Evolutionary conservation across 805 yeast genomes (phyloP), one percentile per base, ranked within the genome.

Genomic region (Wickerhamomyces mucosus): DNA sequence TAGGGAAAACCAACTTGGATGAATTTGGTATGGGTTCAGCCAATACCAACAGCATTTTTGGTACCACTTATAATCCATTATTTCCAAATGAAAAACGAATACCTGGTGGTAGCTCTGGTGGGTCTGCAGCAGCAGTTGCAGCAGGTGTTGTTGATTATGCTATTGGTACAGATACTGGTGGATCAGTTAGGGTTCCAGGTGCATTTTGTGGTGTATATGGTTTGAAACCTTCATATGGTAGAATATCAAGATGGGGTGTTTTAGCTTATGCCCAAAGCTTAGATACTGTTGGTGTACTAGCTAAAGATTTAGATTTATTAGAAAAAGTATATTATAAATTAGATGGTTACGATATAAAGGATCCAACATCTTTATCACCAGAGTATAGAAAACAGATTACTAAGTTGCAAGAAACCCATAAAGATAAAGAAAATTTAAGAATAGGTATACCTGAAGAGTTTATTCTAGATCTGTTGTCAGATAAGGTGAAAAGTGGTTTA

Each of bases 21-120:
- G 96, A 92, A 58, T 92, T 92, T 60, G 99, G 95, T 3, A 92
- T 92, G 98, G 99, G 98, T 9, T 76, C 83, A 10, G 67, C 76
- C 2, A 78, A 74, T 11, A 59, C 72, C 3, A 64, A 72, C 42
- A 67, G 80, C 0, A 42, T 46, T 31, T 72, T 56, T 46, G 88
- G 86, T 0, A 64, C 79, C 1, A 66, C 78, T 0, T 35, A 59
- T 4, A 81, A 82, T 44, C 77, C 79, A 1, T 42, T 63, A 7
- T 71, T 51, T 35, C 53, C 56, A 1, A 41, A 41, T 4, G 16
- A 55, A 14, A 53, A 54, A 29, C 55, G 69, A 24, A 57, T 72
- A 2, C 65, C 80, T 3, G 99, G 99, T 10, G 98, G 98, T 0
- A 86, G 96, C 0, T 84, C 95, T 6, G 96, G 97, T 14, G 98